Conservation (phyloP, 768 basidiomycete species). For the Agaricus blazei region DNA sequence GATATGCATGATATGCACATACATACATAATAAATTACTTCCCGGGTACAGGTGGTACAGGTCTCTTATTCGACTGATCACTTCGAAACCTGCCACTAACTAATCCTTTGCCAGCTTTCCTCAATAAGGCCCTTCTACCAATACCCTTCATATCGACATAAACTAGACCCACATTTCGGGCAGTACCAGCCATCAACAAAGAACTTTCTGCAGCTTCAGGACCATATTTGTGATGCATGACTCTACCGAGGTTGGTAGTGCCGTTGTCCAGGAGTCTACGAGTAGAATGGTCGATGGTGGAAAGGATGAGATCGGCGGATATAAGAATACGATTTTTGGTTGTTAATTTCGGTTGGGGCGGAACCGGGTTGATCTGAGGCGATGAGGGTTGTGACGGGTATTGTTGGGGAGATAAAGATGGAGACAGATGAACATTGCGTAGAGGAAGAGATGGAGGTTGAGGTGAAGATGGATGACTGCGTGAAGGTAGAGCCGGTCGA, state of each 20-base stretch:
- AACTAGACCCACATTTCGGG: constrained; percentile 67
- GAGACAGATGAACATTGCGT: not conserved
- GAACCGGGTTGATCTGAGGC: constrained; percentile 16
- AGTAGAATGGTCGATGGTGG: constrained; percentile 57
- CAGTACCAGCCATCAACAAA: constrained; percentile 55
- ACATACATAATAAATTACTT: not conserved
- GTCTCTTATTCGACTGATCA: not conserved
- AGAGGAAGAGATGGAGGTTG: constrained; percentile 5
- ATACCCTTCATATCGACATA: constrained; percentile 75
- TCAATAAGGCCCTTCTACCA: constrained; percentile 64
- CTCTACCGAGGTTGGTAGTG: constrained; percentile 40
- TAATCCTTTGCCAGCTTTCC: constrained; percentile 53
- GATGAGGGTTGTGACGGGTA: constrained; percentile 17
- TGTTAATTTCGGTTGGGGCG: constrained; percentile 33
- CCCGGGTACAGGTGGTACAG: constrained; percentile 4
- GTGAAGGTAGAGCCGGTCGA: not conserved
- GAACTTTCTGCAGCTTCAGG: constrained; percentile 57
- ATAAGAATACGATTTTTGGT: constrained; percentile 48
- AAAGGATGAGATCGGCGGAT: constrained; percentile 61
- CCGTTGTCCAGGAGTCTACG: constrained; percentile 47
- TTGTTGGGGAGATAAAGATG: not conserved
- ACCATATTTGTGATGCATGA: constrained; percentile 60
- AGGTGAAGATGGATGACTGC: not conserved
- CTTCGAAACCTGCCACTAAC: constrained; percentile 36
- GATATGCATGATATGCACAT: too few species aligned